These are phyloP conservation scores for Hylodesmum podocarpum DNA, from an alignment of 306 rosid genomes.

Conservation along the genomic window DNA sequence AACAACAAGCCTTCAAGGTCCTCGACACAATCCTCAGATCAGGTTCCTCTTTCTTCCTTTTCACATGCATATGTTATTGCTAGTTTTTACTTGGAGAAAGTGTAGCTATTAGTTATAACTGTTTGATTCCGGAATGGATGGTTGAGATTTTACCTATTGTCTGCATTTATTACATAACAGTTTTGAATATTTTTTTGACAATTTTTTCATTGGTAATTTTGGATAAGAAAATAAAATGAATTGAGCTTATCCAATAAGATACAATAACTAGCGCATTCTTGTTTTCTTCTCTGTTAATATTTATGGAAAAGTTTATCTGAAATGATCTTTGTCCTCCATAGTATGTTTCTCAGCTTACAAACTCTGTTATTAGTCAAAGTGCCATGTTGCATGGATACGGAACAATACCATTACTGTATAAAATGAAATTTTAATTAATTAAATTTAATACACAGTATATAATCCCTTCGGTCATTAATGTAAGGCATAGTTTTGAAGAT, in stretches of 20 bases:
- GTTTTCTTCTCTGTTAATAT: no score
- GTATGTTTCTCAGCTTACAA: not conserved
- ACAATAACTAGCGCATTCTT: no score
- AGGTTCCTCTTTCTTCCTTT: constrained; percentile 39
- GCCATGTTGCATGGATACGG: not conserved
- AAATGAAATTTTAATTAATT: not conserved
- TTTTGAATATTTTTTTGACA: not conserved
- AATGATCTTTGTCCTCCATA: not conserved
- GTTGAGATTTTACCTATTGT: not conserved
- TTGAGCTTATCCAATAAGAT: no score
- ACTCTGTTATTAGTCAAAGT: not conserved
- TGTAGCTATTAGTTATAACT: no score
- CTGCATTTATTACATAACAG: not conserved
- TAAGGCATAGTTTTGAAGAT: no score
- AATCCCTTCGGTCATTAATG: no score
- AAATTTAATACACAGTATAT: not conserved
- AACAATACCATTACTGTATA: not conserved
- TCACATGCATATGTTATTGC: not conserved
- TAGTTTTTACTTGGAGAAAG: not conserved
- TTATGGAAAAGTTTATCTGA: no score
- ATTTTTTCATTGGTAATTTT: not conserved
- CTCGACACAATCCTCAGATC: constrained; percentile 83
- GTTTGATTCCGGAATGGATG: not conserved
- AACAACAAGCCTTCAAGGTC: constrained; percentile 81
- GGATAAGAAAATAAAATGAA: no score